Percentiles rank a stretch among this genome's conserved stretches.
Evolutionary conservation across 495 filamentous ascomycete species (phyloP).

Genomic region (Massariosphaeria phaeospora): DNA sequence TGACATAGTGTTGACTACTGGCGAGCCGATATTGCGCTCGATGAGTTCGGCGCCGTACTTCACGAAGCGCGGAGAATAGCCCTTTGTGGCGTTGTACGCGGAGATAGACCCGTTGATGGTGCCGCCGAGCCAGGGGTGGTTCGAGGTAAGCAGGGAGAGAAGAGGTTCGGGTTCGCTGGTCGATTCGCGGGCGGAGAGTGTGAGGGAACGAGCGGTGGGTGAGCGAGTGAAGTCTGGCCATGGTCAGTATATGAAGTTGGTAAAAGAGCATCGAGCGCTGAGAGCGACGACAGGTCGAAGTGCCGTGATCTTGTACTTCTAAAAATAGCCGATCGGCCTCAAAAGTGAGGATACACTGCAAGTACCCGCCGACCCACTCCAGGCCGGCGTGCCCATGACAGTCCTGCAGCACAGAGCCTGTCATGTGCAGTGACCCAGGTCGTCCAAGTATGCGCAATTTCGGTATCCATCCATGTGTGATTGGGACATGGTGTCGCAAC

Average conservation of each 20-base stretch:
- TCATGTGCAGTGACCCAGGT: too few species aligned
- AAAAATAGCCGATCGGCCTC: too few species aligned
- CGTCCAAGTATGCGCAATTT: too few species aligned
- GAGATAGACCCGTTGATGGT: constrained; percentile 76
- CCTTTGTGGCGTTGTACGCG: constrained; percentile 77
- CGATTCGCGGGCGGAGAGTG: constrained; percentile 34
- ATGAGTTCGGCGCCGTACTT: constrained; percentile 76
- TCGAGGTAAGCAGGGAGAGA: constrained; percentile 70
- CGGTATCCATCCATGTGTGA: too few species aligned
- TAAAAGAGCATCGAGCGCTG: neutral
- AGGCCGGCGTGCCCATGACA: too few species aligned
- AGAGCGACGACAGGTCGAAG: too few species aligned
- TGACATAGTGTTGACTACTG: constrained; percentile 76
- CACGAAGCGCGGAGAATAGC: constrained; percentile 76
- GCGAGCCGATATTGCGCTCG: constrained; percentile 73
- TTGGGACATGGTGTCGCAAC: too few species aligned
- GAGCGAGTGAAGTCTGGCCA: constrained; percentile 53
- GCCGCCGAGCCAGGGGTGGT: constrained; percentile 71
- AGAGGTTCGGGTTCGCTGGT: constrained; percentile 60
- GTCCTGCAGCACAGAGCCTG: too few species aligned
- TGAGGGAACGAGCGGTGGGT: constrained; percentile 44
- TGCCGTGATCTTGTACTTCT: too few species aligned
- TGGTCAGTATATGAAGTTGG: neutral
- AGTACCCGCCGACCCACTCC: too few species aligned
- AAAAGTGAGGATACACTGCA: too few species aligned